Percentiles rank a stretch among this genome's conserved stretches.
phyloP scores from a whole-genome alignment of 2,329 filamentous ascomycete genomes.

The Nigrospora oryzae region DNA sequence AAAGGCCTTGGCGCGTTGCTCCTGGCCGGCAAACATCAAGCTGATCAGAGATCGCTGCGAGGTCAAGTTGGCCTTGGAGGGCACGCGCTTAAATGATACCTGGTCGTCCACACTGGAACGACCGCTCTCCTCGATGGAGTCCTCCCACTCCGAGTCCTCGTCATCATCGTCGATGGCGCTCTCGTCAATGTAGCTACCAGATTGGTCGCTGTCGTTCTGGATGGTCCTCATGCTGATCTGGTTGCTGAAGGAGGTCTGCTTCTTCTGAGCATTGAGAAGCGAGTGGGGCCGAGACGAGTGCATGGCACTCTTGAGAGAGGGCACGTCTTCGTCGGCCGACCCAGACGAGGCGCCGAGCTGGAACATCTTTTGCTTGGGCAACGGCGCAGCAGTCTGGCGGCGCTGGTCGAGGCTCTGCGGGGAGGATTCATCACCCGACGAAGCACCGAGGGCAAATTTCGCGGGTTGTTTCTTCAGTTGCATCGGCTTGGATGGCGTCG shows the following conservation, averaged over 20 bases:
- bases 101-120: constrained; percentile 76
- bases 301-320: constrained; percentile 52
- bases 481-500: constrained; percentile 56
- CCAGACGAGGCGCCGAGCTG: constrained; percentile 49
- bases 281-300: constrained; percentile 33
- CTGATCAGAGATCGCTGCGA: constrained; percentile 86
- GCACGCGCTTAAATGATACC: constrained; percentile 79
- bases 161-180: constrained; percentile 73
- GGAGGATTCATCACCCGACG: constrained; percentile 73
- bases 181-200: constrained; percentile 64
- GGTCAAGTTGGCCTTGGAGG: constrained; percentile 76
- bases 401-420: constrained; percentile 39
- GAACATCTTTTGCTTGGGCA: constrained; percentile 35
- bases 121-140: constrained; percentile 71
- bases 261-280: constrained; percentile 46
- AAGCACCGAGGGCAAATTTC: constrained; percentile 68
- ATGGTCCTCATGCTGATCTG: constrained; percentile 63
- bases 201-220: constrained; percentile 44
- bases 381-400: constrained; percentile 21
- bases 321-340: constrained; percentile 66
- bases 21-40: constrained; percentile 71
- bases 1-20: background rate
- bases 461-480: constrained; percentile 52
- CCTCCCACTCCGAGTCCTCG: constrained; percentile 52
- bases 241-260: constrained; percentile 75